phyloP scores from a whole-genome alignment of 192 early-diverging fungal genomes.

The Thoreauomyces humboldtii region DNA sequence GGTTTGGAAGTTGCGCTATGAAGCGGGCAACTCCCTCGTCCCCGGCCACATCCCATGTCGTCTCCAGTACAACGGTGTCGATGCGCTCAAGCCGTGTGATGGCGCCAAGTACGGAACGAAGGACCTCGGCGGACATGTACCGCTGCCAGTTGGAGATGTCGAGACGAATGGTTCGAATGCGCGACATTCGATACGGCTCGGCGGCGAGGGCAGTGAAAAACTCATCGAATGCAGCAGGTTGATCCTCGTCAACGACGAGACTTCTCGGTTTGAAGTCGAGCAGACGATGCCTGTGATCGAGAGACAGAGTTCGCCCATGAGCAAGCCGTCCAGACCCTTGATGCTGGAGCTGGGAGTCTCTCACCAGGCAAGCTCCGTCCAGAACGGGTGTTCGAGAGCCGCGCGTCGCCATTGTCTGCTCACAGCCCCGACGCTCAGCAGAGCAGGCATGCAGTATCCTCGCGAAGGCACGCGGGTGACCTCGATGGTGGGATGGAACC shows the following conservation, averaged over 20 bases:
- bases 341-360: neutral
- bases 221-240: neutral
- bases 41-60: slow-evolving; percentile 1
- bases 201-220: neutral
- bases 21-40: neutral
- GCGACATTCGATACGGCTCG: neutral
- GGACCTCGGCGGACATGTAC: neutral
- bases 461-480: neutral
- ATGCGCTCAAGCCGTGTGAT: neutral
- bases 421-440: slow-evolving; percentile 2
- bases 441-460: neutral
- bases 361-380: slow-evolving; percentile 22
- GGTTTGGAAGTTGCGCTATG: slow-evolving; percentile 1
- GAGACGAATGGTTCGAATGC: neutral
- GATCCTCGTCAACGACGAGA: neutral
- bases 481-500: slow-evolving; percentile 6
- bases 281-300: slow-evolving; percentile 2
- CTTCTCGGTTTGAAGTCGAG: neutral
- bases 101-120: neutral
- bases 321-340: neutral
- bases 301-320: neutral
- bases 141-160: slow-evolving; percentile 4
- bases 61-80: slow-evolving; percentile 2
- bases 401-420: slow-evolving; percentile 15
- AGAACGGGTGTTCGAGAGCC: slow-evolving; percentile 18